phyloP scores from a whole-genome alignment of 1,284 basidiomycete genomes.

The Trichosporon faecale region DNA sequence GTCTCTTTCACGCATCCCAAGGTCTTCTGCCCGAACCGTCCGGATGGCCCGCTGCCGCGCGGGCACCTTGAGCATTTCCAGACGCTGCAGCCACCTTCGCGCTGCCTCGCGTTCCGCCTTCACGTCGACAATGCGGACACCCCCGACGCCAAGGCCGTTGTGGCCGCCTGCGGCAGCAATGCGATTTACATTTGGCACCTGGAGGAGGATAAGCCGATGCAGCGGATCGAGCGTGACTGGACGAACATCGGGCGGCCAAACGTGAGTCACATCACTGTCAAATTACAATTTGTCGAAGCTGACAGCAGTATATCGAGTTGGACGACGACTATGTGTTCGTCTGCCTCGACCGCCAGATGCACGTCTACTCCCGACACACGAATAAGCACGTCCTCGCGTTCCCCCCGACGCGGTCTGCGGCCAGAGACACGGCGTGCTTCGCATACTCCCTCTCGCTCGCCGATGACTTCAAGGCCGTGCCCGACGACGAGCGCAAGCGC shows the following conservation, averaged over 20 bases:
- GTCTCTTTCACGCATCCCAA: constrained; percentile 22
- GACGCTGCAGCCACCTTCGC: constrained; percentile 33
- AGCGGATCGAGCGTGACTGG: constrained; percentile 25
- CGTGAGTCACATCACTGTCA: no score
- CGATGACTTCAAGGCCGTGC: constrained; percentile 23
- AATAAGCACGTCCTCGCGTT: constrained; percentile 26
- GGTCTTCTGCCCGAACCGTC: constrained; percentile 4
- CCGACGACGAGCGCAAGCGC: constrained; percentile 15
- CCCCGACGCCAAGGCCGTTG: constrained; percentile 28
- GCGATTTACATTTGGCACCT: constrained; percentile 43
- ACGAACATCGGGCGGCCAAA: constrained; percentile 24
- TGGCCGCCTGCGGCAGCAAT: constrained; percentile 32
- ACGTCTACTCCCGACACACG: constrained; percentile 37
- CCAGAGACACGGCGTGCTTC: neutral
- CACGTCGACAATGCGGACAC: constrained; percentile 34
- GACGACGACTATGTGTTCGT: constrained; percentile 48
- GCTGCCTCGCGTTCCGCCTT: constrained; percentile 39
- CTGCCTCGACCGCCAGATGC: constrained; percentile 30
- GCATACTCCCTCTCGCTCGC: constrained; percentile 17
- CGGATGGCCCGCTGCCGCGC: constrained; percentile 27
- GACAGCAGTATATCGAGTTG: constrained; percentile 47
- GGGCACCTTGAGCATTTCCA: constrained; percentile 42
- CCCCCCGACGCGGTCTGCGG: constrained; percentile 15
- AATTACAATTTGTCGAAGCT: neutral
- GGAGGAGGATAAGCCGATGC: constrained; percentile 33